Base-by-base conservation (phyloP, 305 asterid species). In the Fraxinus paxiana region DNA sequence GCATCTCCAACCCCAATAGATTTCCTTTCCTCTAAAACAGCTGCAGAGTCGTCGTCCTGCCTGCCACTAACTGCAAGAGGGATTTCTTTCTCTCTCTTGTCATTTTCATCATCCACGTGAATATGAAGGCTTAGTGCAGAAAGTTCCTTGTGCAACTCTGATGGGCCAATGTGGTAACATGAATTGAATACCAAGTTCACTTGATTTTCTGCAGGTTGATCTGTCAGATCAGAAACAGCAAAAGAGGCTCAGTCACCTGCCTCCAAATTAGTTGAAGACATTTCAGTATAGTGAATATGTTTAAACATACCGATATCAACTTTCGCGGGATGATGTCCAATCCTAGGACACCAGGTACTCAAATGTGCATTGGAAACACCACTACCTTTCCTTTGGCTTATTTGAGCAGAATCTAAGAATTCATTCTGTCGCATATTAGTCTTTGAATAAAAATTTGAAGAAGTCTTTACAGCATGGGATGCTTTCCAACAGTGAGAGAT, bases 41-140 rank as follows among this genome's bases (percentile, higher is more conserved):
- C 76, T 41, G n/a, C 59, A 38, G 69, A 31, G 79, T 12, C 5
- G 28, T 61, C 9, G 2, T 61, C 74, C 74, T 75, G 78, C 38
- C 73, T 67, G 76, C 72, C 75, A 77, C 76, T 38, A 75, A 56
- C 77, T 61, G 74, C 46, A 74, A 73, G 51, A 80, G 79, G 51
- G 78, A 20, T 63, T 80, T 80, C 81, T 79, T 51, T 46, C 75
- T 33, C 80, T 35, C 6, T 2, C 38, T 54, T 31, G 33, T 22
- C 59, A 77, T 46, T 69, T 63, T 73, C 80, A 48, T 67, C 78
- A 24, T 1, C 77, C 35, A 34, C 56, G 31, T 26, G 76, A 79
- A 75, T 35, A 75, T 79, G 72, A 63, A 63, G 33, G 72, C 72
- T 10, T 63, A 24, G 13, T 63, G 17, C 72, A 63, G 72, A 63